phyloP scores from a whole-genome alignment of 805 yeast genomes.

The Suhomyces kilbournensis region DNA sequence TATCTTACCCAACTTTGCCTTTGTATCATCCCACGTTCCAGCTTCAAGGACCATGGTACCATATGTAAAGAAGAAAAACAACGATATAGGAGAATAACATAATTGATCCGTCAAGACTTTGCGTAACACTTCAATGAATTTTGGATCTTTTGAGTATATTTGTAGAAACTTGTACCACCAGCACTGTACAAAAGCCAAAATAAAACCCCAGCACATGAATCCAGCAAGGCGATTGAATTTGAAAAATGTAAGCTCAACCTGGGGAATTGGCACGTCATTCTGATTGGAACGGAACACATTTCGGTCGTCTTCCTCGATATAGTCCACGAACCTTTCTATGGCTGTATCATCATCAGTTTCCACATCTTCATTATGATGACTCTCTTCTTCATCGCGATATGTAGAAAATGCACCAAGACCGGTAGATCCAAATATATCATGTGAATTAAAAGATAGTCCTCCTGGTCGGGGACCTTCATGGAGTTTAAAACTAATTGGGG shows the following conservation, averaged over 20 bases:
- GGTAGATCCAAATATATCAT: constrained; percentile 8
- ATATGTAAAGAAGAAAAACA: constrained; percentile 77
- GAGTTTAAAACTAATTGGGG: constrained; percentile 19
- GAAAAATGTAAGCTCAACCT: constrained; percentile 42
- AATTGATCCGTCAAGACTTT: constrained; percentile 89
- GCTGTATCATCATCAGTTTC: constrained; percentile 20
- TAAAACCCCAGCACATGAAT: constrained; percentile 83
- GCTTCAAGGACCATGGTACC: constrained; percentile 78
- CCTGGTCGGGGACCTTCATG: constrained; percentile 9
- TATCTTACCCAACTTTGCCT: constrained; percentile 60
- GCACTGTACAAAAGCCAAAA: constrained; percentile 78
- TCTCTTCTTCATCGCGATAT: constrained; percentile 3
- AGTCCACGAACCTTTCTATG: constrained; percentile 33
- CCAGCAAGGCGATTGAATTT: constrained; percentile 70
- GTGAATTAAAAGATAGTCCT: constrained; percentile 20
- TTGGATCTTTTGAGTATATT: constrained; percentile 76
- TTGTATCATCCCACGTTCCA: constrained; percentile 63
- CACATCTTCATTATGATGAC: neutral
- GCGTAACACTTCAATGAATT: constrained; percentile 79
- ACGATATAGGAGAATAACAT: constrained; percentile 81
- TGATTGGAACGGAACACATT: neutral
- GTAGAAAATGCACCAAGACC: neutral
- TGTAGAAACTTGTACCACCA: constrained; percentile 88
- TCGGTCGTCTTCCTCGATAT: constrained; percentile 28
- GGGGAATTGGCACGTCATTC: constrained; percentile 4